Base-by-base conservation (phyloP, 352 stramenopile genomes). In the Phytophthora quininea region DNA sequence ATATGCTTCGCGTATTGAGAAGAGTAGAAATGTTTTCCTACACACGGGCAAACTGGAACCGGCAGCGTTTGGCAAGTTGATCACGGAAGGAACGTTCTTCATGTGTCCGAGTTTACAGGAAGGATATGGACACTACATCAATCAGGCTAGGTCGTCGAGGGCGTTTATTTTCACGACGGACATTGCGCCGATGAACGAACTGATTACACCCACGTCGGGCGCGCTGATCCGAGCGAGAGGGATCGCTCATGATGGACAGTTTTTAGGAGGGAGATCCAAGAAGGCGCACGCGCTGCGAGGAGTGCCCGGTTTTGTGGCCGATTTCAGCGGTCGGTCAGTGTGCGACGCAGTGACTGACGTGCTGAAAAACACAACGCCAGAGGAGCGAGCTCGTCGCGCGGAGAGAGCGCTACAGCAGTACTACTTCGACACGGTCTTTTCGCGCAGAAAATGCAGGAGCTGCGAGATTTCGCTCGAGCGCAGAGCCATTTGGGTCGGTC, bases 351-450 rank as follows among this genome's bases (percentile, higher is more conserved):
- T 89, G 42, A 73, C 71, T 11, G 33, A 61, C n/a, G 69, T 82
- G 27, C 46, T 91, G 19, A 53, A 54, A 11, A 45, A 58, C n/a
- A 77, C 79, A 38, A 66, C 62, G 11, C 58, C 69, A 0, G 46
- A 67, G 27, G 73, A 88, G 47, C 77, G 76, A 8, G 62, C 70
- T 29, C 50, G 48, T 2, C 62, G 65, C 4, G 83, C 81, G 1
- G 40, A 73, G 10, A 66, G 64, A 12, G 80, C 79, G 2, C 67
- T 74, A 42, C 77, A 89, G 61, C 80, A 87, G 58, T 90, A 88
- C 59, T 79, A 86, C 49, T 80, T 76, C 38, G 76, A 92, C 69
- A 84, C 76, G 30, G 71, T 85, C 47, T 89, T 90, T 91, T 92
- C 49, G 69, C 72, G 12, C 67, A 74, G 3, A 79, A 77, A 10